Evolutionary conservation across 2,329 filamentous ascomycete genomes (phyloP).

Genomic region (Talaromyces amestolkiae): DNA sequence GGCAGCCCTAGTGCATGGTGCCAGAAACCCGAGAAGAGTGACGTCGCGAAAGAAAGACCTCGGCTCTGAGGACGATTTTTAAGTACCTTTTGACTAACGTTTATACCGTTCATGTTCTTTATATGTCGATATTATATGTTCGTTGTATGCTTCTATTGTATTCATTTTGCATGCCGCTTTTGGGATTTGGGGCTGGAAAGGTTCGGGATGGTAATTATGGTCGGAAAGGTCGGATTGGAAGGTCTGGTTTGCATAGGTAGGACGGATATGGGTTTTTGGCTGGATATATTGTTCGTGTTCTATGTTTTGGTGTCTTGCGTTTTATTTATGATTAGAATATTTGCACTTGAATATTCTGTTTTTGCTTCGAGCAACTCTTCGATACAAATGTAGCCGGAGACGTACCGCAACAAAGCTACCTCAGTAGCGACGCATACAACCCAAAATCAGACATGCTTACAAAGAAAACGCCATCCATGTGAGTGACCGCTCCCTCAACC

Average conservation of each 20-base stretch:
- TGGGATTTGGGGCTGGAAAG: neutral
- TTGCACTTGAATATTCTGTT: neutral
- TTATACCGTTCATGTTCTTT: neutral
- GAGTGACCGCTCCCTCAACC: neutral
- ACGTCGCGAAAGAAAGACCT: slow-evolving; percentile 49
- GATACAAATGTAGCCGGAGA: neutral
- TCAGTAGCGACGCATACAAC: neutral
- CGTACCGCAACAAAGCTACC: neutral
- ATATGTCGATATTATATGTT: neutral
- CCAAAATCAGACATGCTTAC: neutral
- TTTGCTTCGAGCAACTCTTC: neutral
- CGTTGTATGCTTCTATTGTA: neutral
- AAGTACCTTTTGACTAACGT: slow-evolving; percentile 4
- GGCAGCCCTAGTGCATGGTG: neutral
- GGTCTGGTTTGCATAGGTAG: slow-evolving; percentile 1
- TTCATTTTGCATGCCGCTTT: neutral
- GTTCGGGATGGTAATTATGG: neutral
- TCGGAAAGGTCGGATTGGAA: neutral
- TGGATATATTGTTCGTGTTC: neutral
- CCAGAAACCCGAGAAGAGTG: slow-evolving; percentile 43
- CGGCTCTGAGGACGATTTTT: slow-evolving; percentile 42
- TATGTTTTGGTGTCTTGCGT: neutral
- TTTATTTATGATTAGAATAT: neutral
- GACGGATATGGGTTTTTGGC: slow-evolving; percentile 1
- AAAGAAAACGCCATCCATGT: slow-evolving; percentile 6